These are phyloP conservation scores for Pythium aquatile DNA, from an alignment of 352 stramenopile species.

Conservation along the genomic window DNA sequence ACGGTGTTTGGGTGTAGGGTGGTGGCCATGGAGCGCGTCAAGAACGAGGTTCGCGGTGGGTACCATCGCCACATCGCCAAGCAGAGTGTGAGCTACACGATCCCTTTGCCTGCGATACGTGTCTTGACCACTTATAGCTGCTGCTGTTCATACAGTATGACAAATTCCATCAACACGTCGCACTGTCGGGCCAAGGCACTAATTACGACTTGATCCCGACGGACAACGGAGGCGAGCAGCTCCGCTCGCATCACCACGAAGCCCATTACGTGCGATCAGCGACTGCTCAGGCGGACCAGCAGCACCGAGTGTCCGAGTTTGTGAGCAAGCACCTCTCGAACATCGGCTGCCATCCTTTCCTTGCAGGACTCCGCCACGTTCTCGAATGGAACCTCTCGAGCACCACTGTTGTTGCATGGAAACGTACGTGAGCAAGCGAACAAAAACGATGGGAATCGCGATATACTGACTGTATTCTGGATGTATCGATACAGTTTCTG, in stretches of 20 bases:
- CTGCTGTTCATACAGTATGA: constrained; percentile 37
- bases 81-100: constrained; percentile 31
- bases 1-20: constrained; percentile 31
- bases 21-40: constrained; percentile 52
- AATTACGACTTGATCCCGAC: constrained; percentile 47
- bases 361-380: constrained; percentile 51
- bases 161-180: constrained; percentile 40
- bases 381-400: constrained; percentile 67
- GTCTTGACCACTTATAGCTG: too few relatives aligned
- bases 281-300: constrained; percentile 37
- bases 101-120: too few relatives aligned
- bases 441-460: too few relatives aligned
- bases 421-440: constrained; percentile 35
- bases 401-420: constrained; percentile 64
- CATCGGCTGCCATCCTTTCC: constrained; percentile 67
- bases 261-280: constrained; percentile 38
- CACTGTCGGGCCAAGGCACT: constrained; percentile 41
- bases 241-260: constrained; percentile 42
- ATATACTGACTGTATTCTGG: neutral
- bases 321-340: constrained; percentile 43
- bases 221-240: constrained; percentile 26
- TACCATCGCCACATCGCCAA: constrained; percentile 55
- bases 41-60: constrained; percentile 59
- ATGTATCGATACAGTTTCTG: constrained; percentile 44
- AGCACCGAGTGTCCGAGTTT: constrained; percentile 43